These are phyloP conservation scores for Halophytophthora batemanensis DNA, from an alignment of 352 stramenopile species.

Conservation along the genomic window DNA sequence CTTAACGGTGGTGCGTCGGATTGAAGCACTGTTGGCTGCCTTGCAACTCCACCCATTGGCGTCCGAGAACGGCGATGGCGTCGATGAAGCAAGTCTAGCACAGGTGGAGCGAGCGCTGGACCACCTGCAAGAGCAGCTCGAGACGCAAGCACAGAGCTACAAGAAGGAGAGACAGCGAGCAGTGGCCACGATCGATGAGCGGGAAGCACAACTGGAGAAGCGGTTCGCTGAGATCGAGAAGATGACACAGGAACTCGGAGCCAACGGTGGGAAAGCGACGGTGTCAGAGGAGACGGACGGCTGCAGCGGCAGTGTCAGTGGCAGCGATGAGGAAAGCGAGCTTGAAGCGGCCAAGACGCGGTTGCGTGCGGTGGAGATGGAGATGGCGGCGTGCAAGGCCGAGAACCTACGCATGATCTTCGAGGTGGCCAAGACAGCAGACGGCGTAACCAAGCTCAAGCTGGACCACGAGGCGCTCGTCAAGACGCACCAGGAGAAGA, in stretches of 20 bases:
- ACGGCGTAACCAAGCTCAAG: slow-evolving; percentile 55
- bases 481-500: slow-evolving; percentile 30
- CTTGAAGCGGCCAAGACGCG: slow-evolving; percentile 29
- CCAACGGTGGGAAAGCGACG: slow-evolving; percentile 9
- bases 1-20: slow-evolving; percentile 13
- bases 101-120: slow-evolving; percentile 19
- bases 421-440: slow-evolving; percentile 65
- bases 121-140: slow-evolving; percentile 20
- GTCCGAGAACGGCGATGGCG: not conserved
- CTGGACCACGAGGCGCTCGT: slow-evolving; percentile 53
- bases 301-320: slow-evolving; percentile 13
- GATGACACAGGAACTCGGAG: slow-evolving; percentile 10
- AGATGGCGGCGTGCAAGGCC: slow-evolving; percentile 57
- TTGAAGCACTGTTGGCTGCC: slow-evolving; percentile 9
- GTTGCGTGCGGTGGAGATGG: slow-evolving; percentile 35
- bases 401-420: slow-evolving; percentile 80
- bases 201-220: slow-evolving; percentile 22
- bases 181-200: slow-evolving; percentile 22
- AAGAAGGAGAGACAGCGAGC: slow-evolving; percentile 26
- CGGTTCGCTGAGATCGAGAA: slow-evolving; percentile 17
- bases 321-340: slow-evolving; percentile 21
- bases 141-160: slow-evolving; percentile 19
- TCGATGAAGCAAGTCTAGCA: not conserved
- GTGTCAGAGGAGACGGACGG: not conserved
- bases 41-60: slow-evolving; percentile 8